Conservation (phyloP, 208 protist species). For the Acanthamoeba culbertsoni region DNA sequence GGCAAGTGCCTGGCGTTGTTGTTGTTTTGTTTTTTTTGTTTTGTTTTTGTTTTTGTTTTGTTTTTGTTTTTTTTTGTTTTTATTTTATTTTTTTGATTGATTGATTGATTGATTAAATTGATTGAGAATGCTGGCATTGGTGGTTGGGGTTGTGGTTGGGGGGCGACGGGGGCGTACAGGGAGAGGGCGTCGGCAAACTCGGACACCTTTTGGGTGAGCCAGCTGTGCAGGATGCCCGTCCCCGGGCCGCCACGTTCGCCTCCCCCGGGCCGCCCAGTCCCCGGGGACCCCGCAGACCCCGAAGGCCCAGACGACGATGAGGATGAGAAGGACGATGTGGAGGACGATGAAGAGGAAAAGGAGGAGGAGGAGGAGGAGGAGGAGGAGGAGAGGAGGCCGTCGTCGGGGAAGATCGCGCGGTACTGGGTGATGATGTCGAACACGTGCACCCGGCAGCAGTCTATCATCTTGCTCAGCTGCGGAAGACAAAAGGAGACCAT, state of each 20-base stretch:
- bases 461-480: constrained; percentile 27
- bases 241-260: neutral
- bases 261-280: too few relatives aligned
- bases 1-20: too few relatives aligned
- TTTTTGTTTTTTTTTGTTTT: too few relatives aligned
- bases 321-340: neutral
- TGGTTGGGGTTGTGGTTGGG: too few relatives aligned
- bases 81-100: too few relatives aligned
- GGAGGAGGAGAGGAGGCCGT: neutral
- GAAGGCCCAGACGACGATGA: too few relatives aligned
- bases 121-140: too few relatives aligned
- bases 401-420: constrained; percentile 70
- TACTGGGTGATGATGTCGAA: constrained; percentile 76
- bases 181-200: constrained; percentile 50
- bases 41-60: neutral
- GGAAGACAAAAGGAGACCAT: too few relatives aligned
- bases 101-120: too few relatives aligned
- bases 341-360: neutral
- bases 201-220: constrained; percentile 56
- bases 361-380: neutral
- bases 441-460: constrained; percentile 55
- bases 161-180: neutral
- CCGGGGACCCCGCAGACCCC: too few relatives aligned
- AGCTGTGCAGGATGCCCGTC: constrained; percentile 54
- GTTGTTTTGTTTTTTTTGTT: too few relatives aligned